These are phyloP conservation scores for Cytidiella melzeri DNA, from an alignment of 768 basidiomycete genomes.

Conservation along the genomic window DNA sequence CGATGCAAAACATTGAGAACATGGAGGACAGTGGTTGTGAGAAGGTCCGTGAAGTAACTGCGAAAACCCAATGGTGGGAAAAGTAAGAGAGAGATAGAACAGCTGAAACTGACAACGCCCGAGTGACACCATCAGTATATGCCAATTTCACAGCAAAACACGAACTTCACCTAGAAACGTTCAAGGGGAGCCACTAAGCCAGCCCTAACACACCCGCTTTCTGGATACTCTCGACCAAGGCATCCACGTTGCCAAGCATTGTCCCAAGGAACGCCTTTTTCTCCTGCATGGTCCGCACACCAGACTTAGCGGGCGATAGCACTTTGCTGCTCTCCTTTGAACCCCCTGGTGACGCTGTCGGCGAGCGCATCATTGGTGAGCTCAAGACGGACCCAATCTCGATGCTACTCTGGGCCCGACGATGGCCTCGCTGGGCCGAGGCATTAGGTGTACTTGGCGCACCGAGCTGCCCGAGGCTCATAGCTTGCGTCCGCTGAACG, in stretches of 20 bases:
- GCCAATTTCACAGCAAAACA: no score
- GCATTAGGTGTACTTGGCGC: slow-evolving; percentile 1
- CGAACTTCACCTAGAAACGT: background rate
- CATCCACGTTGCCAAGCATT: slow-evolving; percentile 89
- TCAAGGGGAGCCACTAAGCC: slow-evolving; percentile 24
- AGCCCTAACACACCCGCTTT: slow-evolving; percentile 87
- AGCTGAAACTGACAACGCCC: background rate
- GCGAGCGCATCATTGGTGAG: background rate
- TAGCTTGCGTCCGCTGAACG: background rate
- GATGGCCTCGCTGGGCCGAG: background rate
- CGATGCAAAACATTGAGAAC: slow-evolving; percentile 2
- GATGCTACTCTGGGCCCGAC: slow-evolving; percentile 2
- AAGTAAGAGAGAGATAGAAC: background rate
- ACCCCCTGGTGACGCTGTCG: background rate
- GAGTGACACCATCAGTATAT: no score
- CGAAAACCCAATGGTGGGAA: background rate
- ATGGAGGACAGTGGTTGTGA: background rate
- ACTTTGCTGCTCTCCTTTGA: background rate
- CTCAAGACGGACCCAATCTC: background rate
- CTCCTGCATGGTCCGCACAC: slow-evolving; percentile 51
- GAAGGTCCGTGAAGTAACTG: no score
- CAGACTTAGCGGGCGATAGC: background rate
- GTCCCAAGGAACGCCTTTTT: slow-evolving; percentile 76
- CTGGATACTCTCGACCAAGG: slow-evolving; percentile 79
- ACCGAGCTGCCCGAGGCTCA: slow-evolving; percentile 1